Base-by-base conservation (phyloP, 345 rosid species). In the Eucalyptus sp. region DNA sequence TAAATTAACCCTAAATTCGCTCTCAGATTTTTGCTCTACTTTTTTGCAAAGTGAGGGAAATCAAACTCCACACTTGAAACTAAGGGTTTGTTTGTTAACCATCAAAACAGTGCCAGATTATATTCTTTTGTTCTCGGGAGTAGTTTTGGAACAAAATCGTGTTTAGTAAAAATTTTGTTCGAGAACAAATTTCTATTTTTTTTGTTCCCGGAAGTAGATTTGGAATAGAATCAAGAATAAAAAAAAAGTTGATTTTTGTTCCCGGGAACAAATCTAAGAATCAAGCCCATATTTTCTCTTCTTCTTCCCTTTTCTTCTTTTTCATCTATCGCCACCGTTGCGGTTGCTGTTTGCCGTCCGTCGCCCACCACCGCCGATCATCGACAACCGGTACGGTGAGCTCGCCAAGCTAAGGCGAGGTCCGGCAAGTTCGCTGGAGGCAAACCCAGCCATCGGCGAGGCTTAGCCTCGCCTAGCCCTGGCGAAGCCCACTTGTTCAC, bases 401-500 rank as follows among this genome's bases (percentile, higher is more conserved):
- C 50, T 49, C 13, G 3, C 14, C 11, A 49, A 12, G 50, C 50
- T 13, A 49, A 49, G 50, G 50, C 13, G 13, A 43, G 44, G 44
- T 46, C 9, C 3, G 48, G 10, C 3, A 1, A 46, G 10, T 22
- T 51, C 0, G 54, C 1, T 3, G 0, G 3, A 51, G 56, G 9
- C 56, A 52, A 52, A 24, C 9, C 24, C 0, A 1, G 1, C 52
- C 52, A 50, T 0, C 0, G 10, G 58, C 0, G 4, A 52, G 56
- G 56, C 56, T 50, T 2, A 0, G 1, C 56, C 56, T 52, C 0
- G 1, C 9, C 1, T 0, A 17, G 9, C 18, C 22, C 8, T 1
- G 0, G 4, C 1, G 8, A 52, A 52, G 56, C 56, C 1, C 1
- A 4, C 56, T 1, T 1, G 0, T 2, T 10, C 24, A 52, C 3